Base-by-base conservation (phyloP, 2,329 filamentous ascomycete genomes). In the Tolypocladium sp. region DNA sequence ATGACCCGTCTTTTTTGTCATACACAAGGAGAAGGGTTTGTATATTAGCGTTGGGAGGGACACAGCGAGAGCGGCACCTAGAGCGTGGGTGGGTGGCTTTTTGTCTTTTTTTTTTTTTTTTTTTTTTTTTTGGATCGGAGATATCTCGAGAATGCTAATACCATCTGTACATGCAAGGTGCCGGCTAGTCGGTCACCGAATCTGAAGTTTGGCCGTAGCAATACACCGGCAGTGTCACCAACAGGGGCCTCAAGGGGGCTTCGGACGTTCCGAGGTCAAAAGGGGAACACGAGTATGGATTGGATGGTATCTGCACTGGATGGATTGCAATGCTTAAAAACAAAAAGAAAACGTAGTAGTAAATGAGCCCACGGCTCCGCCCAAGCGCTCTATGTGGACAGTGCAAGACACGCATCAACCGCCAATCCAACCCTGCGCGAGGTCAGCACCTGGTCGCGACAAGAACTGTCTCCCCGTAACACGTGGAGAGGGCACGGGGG, bases 381-480 rank as follows among this genome's bases (percentile, higher is more conserved):
- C 49, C 49, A 53, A 37, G 30, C 49, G 30, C 49, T 59, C 64
- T 70, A 82, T 46, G 74, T 71, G 41, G 80, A 82, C 59, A 94
- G 77, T 62, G 90, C 89, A 64, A 94, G 82, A 73, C 90, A 94
- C 55, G 90, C 90, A 74, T 94, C 90, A 46, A 94, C 90, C n/a
- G 90, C 90, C 65, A 91, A 77, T 44, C 90, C 90, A 67, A 94
- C 90, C 73, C 90, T 92, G 66, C 57, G 56, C 3, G n/a, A 15
- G 20, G 59, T 61, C 53, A 61, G 57, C 53, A 67, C 35, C 58
- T 42, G 22, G 58, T 20, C 51, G 40, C 2, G 40, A 27, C 10
- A 20, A 17, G 8, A 7, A 3, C 25, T 2, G 1, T 3, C 25
- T 27, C 7, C 20, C 17, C 2, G 10, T 9, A 15, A 20, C 10